These are phyloP conservation scores for Venturia pyrina DNA, from an alignment of 2,329 filamentous ascomycete genomes.

Conservation along the genomic window DNA sequence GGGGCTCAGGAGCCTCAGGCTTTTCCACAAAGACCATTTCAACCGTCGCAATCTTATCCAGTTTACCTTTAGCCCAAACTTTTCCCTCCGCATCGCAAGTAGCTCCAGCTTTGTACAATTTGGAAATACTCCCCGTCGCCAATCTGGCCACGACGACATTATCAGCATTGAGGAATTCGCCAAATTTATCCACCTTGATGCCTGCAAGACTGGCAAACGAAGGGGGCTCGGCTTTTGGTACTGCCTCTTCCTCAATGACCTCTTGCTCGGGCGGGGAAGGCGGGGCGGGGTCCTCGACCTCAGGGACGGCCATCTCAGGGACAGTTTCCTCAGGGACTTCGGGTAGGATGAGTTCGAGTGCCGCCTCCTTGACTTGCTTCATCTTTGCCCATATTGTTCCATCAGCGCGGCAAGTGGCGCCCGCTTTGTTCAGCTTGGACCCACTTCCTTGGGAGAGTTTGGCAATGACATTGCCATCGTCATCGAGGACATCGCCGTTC, in stretches of 20 bases:
- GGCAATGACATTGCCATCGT: constrained; percentile 39
- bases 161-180: constrained; percentile 17
- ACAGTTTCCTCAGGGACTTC: constrained; percentile 30
- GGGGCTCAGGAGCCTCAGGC: constrained; percentile 9
- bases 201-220: constrained; percentile 2
- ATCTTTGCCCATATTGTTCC: constrained; percentile 55
- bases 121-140: constrained; percentile 27
- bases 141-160: constrained; percentile 22
- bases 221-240: constrained; percentile 4
- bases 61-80: neutral
- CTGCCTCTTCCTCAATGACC: constrained; percentile 20
- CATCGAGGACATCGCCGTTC: constrained; percentile 38
- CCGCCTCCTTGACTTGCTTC: constrained; percentile 39
- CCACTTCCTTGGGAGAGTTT: constrained; percentile 37
- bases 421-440: constrained; percentile 38
- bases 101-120: neutral
- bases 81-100: constrained; percentile 10
- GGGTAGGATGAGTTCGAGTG: constrained; percentile 1
- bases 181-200: constrained; percentile 1
- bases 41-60: constrained; percentile 11
- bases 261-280: neutral
- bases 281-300: constrained; percentile 16
- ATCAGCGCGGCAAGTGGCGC: constrained; percentile 55
- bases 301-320: constrained; percentile 25
- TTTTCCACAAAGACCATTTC: constrained; percentile 31